Base-by-base conservation (phyloP, 495 filamentous ascomycete species). In the Lophiostoma macrostomum region DNA sequence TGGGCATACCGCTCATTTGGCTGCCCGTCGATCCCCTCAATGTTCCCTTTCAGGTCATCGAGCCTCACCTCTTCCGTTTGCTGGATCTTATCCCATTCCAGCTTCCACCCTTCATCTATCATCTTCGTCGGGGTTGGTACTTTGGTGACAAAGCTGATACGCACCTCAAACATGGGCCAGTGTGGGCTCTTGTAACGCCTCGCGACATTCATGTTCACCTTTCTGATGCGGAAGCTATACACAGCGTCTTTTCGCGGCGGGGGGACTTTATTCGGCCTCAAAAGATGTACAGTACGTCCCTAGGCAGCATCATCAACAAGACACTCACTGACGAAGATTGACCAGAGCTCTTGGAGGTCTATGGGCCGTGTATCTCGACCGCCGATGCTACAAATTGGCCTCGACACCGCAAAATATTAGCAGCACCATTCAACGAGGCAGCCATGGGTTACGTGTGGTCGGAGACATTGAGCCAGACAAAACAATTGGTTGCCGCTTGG, bases 401-500 rank as follows among this genome's bases (percentile, higher is more conserved):
- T 41, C 69, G 72, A 5, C 73, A 76, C 27, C 51, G 74, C 6
- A 71, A 68, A 46, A 50, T 72, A 2, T 66, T 69, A 2, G 64
- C 70, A 0, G 52, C 70, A 0, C 71, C 71, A 0, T 76, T 78
- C 51, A 76, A 74, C 47, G 73, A 78, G 53, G 60, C 51, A 1
- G 74, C 65, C 24, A 76, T 67, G 50, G 48, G 40, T 0, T 56
- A 69, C 6, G 71, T 76, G 5, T 76, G 74, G 75, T 37, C 41
- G 1, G 72, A 76, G 58, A 62, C 71, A 0, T 13, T 75, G 0
- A 43, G 47, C 0, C 73, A 76, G 55, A 64, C 72, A 1, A 39
- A 56, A 22, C 66, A 65, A 6, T 73, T 76, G 73, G 34, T 74
- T 6, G n/a, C 58, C 6, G 60, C 36, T 0, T 78, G 74, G 74